Percentiles rank a stretch among this genome's conserved stretches.
Evolutionary conservation across 2,329 filamentous ascomycete genomes (phyloP).

Genomic region (Colletotrichum tabaci): DNA sequence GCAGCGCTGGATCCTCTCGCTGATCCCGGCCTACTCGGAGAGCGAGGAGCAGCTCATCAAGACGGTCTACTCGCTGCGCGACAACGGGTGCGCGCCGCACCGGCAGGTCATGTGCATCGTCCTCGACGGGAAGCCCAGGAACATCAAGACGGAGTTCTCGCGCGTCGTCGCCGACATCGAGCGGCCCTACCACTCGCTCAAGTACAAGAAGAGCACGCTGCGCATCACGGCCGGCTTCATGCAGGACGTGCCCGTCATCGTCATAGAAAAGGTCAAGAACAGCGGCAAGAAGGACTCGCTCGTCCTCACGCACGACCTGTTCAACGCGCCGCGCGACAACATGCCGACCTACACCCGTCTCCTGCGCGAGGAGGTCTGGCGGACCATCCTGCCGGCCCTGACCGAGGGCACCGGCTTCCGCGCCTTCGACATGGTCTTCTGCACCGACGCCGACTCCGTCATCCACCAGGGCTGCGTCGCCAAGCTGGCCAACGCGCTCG

Average conservation of each 20-base stretch:
- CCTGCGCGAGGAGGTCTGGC: slow-evolving; percentile 17
- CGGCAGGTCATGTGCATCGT: slow-evolving; percentile 27
- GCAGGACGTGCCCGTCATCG: slow-evolving; percentile 27
- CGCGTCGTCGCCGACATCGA: slow-evolving; percentile 23
- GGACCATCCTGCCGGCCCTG: not conserved
- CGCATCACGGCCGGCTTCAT: slow-evolving; percentile 26
- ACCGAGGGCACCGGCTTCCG: slow-evolving; percentile 18
- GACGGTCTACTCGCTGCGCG: slow-evolving; percentile 24
- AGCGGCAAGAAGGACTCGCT: slow-evolving; percentile 26
- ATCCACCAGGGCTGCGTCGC: slow-evolving; percentile 24
- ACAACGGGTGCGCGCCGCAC: slow-evolving; percentile 20
- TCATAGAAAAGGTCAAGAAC: slow-evolving; percentile 26
- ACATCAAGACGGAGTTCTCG: slow-evolving; percentile 26
- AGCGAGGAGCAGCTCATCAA: slow-evolving; percentile 29
- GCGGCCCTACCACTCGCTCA: slow-evolving; percentile 26
- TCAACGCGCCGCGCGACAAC: slow-evolving; percentile 15
- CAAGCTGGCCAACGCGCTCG: slow-evolving; percentile 23
- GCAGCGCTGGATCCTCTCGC: slow-evolving; percentile 21
- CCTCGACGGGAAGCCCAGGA: slow-evolving; percentile 16
- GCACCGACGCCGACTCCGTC: slow-evolving; percentile 28
- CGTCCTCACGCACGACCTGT: slow-evolving; percentile 24
- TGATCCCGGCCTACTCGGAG: slow-evolving; percentile 27
- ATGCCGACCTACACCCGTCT: slow-evolving; percentile 21
- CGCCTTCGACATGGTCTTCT: slow-evolving; percentile 24
- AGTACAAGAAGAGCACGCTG: slow-evolving; percentile 18